Evolutionary conservation across 495 filamentous ascomycete species (phyloP), one percentile per base, ranked within the genome.

Genomic region (Aspergillus wentii): DNA sequence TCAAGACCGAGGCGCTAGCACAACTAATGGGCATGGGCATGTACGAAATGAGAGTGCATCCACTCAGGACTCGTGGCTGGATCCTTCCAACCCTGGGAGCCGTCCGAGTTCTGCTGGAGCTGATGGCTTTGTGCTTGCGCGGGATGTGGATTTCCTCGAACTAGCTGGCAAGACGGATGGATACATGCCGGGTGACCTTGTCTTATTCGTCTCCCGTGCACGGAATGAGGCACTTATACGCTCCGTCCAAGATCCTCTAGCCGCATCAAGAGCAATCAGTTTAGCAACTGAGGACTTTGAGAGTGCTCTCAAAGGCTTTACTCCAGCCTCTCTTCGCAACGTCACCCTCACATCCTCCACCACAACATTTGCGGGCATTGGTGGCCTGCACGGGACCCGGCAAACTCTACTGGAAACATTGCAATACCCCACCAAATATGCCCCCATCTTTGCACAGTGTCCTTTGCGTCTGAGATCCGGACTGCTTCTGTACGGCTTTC

Each of bases 371-470:
- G 76, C 79, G 35, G 87, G 88, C 3, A 96, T 98, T 41, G 92
- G 92, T 32, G 92, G 92, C 9, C 69, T 98, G 8, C 77, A 79
- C 13, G 77, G 84, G 44, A 96, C 92, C 2, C 83, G 92, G 4
- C 77, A 86, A 42, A 88, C 81, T 36, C 74, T 98, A 16, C 68
- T 98, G 8, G 94, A 98, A 64, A 98, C 92, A 0, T 71, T 98
- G 3, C 86, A 96, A 62, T 98, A 96, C 54, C 92, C 92, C 0
- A 98, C 92, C 9, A 95, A 89, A 41, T 98, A 98, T 60, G 94
- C 94, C 0, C 92, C 92, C 2, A 97, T 98, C 49, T 98, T 98
- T 51, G 87, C 90, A 2, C 83, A 91, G 41, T 98, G 91, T 51
- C 94, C 92, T 5, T 72, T 98, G 3, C 88, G 92, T 15, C 69